Base-by-base conservation (phyloP, 805 yeast genomes). In the Starmerella sp. region DNA sequence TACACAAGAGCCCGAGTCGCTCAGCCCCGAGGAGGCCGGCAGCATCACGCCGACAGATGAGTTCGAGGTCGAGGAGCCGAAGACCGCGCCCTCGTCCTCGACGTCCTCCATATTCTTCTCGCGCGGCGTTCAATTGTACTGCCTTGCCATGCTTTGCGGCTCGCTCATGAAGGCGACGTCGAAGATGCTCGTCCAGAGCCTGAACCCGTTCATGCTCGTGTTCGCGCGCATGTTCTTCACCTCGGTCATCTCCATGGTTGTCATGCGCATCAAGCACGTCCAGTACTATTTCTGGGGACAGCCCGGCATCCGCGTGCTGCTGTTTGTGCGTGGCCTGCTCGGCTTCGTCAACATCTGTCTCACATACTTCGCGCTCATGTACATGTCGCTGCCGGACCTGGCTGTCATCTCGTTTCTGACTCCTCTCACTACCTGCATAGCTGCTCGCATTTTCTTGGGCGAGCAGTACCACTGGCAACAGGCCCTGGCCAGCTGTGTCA, bases 291-390 rank as follows among this genome's bases (percentile, higher is more conserved):
- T 91, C 2, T 76, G 81, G 59, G 96, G 96, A 0, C 86, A 88
- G 1, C 74, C 69, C 11, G 77, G 74, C 2, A 65, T 80, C 39
- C 71, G 95, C 13, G 63, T 67, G 51, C 73, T 78, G 62, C 69
- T 88, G 55, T 65, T 79, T 0, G 47, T 77, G 5, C 73, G 96
- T 57, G 96, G 96, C 0, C 49, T 75, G 1, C 74, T 80, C 14
- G 97, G 97, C 6, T 86, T 82, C 62, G 66, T 84, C 55, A 95
- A 95, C 4, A 95, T 88, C 6, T 83, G 83, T 64, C 83, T 91
- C 4, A 73, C 85, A 65, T 89, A 86, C 67, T 86, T 75, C 65
- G 80, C 95, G 0, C 71, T 89, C 59, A 75, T 80, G 70, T 86
- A 84, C 63, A 73, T 89, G 47, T 78, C 86, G 51, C 76, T 89